Percentiles rank a stretch among this genome's conserved stretches.
Conservation (phyloP, 768 basidiomycete genomes). For the Leccinum barrowsii region DNA sequence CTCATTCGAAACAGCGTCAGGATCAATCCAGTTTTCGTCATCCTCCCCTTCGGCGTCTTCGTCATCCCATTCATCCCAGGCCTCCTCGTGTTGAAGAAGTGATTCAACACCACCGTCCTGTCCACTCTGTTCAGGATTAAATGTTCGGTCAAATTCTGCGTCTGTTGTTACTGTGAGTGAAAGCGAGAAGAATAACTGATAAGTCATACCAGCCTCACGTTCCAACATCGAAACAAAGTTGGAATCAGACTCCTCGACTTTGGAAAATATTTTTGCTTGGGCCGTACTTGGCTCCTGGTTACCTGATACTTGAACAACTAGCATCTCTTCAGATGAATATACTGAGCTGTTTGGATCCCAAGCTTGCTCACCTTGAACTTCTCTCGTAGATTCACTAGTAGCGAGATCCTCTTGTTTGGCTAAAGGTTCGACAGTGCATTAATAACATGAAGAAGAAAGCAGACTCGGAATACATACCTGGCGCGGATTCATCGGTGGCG, state of each 20-base stretch:
- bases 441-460: neutral
- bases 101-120: slow-evolving; percentile 18
- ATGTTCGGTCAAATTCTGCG: slow-evolving; percentile 27
- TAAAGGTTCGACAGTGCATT: slow-evolving; percentile 2
- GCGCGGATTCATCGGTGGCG: neutral
- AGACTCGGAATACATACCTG: slow-evolving; percentile 8
- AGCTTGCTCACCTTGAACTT: slow-evolving; percentile 11
- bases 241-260: slow-evolving; percentile 29
- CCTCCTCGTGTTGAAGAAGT: slow-evolving; percentile 11
- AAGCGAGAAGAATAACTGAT: neutral
- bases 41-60: slow-evolving; percentile 45
- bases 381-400: slow-evolving; percentile 3
- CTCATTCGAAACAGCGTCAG: slow-evolving; percentile 46
- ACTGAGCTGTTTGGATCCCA: neutral
- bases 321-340: slow-evolving; percentile 3
- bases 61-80: slow-evolving; percentile 32
- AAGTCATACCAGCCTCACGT: slow-evolving; percentile 28
- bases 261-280: slow-evolving; percentile 5
- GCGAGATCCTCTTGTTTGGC: slow-evolving; percentile 4
- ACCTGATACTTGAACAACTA: slow-evolving; percentile 7
- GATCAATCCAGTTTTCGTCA: slow-evolving; percentile 43
- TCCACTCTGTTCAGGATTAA: slow-evolving; percentile 12
- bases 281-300: slow-evolving; percentile 11
- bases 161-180: slow-evolving; percentile 15
- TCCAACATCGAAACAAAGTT: slow-evolving; percentile 26